A percentile compares a stretch with the other conserved stretches of the same genome.
Conservation (phyloP, 495 filamentous ascomycete species). For the Penicillium roqueforti region DNA sequence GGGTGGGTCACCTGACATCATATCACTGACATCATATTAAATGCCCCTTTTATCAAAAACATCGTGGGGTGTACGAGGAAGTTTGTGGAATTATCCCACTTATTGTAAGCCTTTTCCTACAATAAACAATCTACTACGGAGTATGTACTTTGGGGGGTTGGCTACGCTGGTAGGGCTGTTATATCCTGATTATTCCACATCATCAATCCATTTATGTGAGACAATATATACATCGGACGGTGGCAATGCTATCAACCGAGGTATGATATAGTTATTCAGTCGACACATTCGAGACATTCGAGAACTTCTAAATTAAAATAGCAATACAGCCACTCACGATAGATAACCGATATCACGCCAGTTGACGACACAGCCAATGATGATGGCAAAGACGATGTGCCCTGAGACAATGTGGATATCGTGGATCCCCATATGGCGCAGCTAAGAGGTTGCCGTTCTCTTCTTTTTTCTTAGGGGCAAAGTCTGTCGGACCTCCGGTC, state of each 20-base stretch:
- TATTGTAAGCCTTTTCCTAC: not conserved
- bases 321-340: not conserved
- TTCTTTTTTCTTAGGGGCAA: not conserved
- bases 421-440: not conserved
- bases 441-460: not conserved
- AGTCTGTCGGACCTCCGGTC: not conserved
- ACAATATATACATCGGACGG: no score
- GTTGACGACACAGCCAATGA: not conserved
- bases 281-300: not conserved
- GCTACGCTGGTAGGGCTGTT: not conserved
- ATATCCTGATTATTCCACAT: not conserved
- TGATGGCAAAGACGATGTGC: slow-evolving; percentile 1
- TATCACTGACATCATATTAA: not conserved
- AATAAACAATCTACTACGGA: not conserved
- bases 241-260: no score
- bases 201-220: not conserved
- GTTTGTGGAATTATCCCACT: no score
- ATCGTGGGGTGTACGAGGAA: not conserved
- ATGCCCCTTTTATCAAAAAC: not conserved
- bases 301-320: not conserved
- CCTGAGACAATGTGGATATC: slow-evolving; percentile 7
- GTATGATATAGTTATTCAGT: no score
- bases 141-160: not conserved
- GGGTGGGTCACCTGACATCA: slow-evolving; percentile 6
- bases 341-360: not conserved